phyloP scores from a whole-genome alignment of 768 basidiomycete species.

The Leucocoprinus birnbaumii region DNA sequence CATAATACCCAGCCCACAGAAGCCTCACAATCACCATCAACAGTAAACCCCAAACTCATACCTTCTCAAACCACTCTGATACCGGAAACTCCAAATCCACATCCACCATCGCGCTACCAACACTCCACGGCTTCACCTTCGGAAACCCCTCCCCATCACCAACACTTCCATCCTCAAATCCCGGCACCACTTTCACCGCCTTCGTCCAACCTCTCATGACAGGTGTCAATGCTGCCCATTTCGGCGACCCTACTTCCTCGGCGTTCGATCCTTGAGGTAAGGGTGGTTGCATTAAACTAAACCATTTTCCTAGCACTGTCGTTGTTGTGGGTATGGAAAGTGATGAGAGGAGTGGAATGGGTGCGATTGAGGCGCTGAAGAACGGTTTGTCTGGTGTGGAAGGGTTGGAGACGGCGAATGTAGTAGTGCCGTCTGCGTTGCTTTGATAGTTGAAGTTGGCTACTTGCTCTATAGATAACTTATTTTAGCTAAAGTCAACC shows the following conservation, averaged over 20 bases:
- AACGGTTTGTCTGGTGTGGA: constrained; percentile 20
- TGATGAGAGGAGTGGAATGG: constrained; percentile 22
- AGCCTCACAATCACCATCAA: too few relatives aligned
- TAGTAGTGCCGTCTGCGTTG: constrained; percentile 16
- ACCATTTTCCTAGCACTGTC: constrained; percentile 10
- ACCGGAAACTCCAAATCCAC: constrained; percentile 7
- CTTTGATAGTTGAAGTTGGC: constrained; percentile 25
- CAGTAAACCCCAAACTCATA: constrained; percentile 3
- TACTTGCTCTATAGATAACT: constrained; percentile 21
- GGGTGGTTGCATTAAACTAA: constrained; percentile 5
- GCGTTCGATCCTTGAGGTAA: not conserved
- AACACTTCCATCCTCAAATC: constrained; percentile 10
- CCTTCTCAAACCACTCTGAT: not conserved
- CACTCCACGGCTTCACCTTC: constrained; percentile 7
- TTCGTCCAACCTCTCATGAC: not conserved
- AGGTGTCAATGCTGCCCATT: constrained; percentile 9
- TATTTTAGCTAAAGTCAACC: not conserved
- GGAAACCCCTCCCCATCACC: constrained; percentile 11
- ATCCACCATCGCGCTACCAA: not conserved
- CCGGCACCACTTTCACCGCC: constrained; percentile 1
- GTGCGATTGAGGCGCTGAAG: constrained; percentile 25
- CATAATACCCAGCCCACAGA: not conserved
- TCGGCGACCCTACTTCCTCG: constrained; percentile 4
- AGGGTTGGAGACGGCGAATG: constrained; percentile 22
- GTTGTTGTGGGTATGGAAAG: constrained; percentile 22